Evolutionary conservation across 306 rosid species (phyloP), one percentile per base, ranked within the genome.

Genomic region (Quercus gilva): DNA sequence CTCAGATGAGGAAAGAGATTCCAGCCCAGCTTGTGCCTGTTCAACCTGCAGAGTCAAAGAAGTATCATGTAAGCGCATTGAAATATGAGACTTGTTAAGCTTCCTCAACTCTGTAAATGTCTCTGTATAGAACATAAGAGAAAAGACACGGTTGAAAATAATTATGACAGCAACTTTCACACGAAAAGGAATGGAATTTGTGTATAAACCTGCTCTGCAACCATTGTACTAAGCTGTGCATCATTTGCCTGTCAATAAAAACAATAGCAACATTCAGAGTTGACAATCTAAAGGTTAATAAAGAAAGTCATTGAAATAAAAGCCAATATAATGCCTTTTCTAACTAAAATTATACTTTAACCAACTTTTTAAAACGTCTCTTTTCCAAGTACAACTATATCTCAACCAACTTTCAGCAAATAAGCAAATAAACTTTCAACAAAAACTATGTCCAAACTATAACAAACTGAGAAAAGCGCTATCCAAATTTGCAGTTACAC

Each of bases 201-300:
- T 58, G 37, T 60, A 63, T 5, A 37, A 85, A 92, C 99, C 99
- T 94, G 97, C 84, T 93, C 97, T 3, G 88, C 98, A 28, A 95
- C 99, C 98, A 93, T 95, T 73, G 98, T 93, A 88, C 99, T 95
- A 45, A 95, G 98, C 55, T 95, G 99, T 26, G 99, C 98, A 80
- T 95, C 99, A 88, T 95, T 95, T 73, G 99, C 99, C 97, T 94
- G 92, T 73, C 70, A 84, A 80, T 17, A 76, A 80, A 71, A 51
- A 78, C 55, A 81, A 65, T 56, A 73, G 63, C 57, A 80, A 73
- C 67, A 74, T 74, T 88, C 6, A 83, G 82, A 70, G 83, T 25
- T 55, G 52, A 29, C 25, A 71, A 80, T 57, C 79, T 45, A 26
- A 74, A 71, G 28, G 35, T 56, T 43, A 28, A 45, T 59, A 71